Evolutionary conservation across 192 early-diverging fungal species (phyloP).

Genomic region (Coemansia guatemalensis): DNA sequence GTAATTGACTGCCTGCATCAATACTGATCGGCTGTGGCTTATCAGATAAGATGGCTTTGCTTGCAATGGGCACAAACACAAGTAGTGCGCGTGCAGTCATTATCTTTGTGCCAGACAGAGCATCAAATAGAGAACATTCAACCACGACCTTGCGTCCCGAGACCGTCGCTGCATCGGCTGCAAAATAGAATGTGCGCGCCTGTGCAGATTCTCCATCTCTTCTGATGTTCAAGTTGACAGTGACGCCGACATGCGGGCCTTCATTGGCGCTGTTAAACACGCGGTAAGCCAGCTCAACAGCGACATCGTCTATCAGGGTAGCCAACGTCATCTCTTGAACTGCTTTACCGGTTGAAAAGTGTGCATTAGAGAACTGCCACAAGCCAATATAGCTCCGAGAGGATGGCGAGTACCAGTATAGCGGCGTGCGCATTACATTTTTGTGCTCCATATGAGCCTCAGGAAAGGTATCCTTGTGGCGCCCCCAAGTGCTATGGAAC

Average conservation of each 20-base stretch:
- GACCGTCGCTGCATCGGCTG: neutral
- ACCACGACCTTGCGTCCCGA: slow-evolving; percentile 13
- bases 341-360: neutral
- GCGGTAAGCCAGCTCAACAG: slow-evolving; percentile 23
- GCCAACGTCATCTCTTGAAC: slow-evolving; percentile 21
- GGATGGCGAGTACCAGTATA: slow-evolving; percentile 22
- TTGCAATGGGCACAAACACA: slow-evolving; percentile 18
- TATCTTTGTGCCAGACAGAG: slow-evolving; percentile 11
- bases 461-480: slow-evolving; percentile 9
- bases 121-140: slow-evolving; percentile 30
- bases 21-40: no score
- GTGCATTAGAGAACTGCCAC: slow-evolving; percentile 15
- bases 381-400: slow-evolving; percentile 11
- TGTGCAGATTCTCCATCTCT: neutral
- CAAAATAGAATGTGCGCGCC: slow-evolving; percentile 26
- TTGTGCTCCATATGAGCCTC: slow-evolving; percentile 7
- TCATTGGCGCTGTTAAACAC: neutral
- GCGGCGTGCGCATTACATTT: slow-evolving; percentile 2
- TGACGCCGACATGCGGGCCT: slow-evolving; percentile 17
- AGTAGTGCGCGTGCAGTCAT: slow-evolving; percentile 10
- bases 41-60: neutral
- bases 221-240: slow-evolving; percentile 29
- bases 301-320: slow-evolving; percentile 31
- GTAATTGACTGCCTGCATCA: no score
- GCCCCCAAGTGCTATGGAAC: slow-evolving; percentile 26